phyloP scores from a whole-genome alignment of 1,139 yeast species.

The Blastobotrys illinoisensis region DNA sequence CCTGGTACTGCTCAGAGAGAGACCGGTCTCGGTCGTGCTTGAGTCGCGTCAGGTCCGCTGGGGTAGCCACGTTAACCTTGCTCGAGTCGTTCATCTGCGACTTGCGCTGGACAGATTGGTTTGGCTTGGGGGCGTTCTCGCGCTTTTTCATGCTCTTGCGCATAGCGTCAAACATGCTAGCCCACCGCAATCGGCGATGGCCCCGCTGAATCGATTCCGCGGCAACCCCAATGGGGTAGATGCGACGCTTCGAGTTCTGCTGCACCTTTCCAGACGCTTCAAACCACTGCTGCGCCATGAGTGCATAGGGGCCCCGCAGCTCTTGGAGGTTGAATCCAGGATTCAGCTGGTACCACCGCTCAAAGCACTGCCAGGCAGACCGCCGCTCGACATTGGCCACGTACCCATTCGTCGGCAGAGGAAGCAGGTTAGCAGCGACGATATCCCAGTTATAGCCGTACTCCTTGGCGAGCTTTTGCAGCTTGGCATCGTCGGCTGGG shows the following conservation, averaged over 20 bases:
- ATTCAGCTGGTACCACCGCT: constrained; percentile 86
- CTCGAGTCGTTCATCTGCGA: constrained; percentile 28
- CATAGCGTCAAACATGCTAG: constrained; percentile 94
- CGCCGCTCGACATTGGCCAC: constrained; percentile 87
- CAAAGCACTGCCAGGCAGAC: constrained; percentile 99
- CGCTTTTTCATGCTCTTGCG: constrained; percentile 85
- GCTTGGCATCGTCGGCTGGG: constrained; percentile 82
- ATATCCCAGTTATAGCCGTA: constrained; percentile 92
- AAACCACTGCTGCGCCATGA: constrained; percentile 83
- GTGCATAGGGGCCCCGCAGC: constrained; percentile 81
- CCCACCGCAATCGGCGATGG: constrained; percentile 85
- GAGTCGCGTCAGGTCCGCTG: constrained; percentile 73
- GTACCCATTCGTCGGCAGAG: constrained; percentile 60
- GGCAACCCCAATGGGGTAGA: constrained; percentile 88
- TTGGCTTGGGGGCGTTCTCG: constrained; percentile 61
- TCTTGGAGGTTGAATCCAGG: constrained; percentile 82
- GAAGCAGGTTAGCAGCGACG: constrained; percentile 73
- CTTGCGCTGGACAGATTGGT: constrained; percentile 28
- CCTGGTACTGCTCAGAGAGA: constrained; percentile 58
- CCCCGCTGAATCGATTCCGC: constrained; percentile 90
- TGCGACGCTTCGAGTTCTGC: constrained; percentile 77
- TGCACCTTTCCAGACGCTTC: constrained; percentile 89
- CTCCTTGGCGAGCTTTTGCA: constrained; percentile 77
- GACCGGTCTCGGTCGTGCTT: constrained; percentile 84
- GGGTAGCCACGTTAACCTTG: constrained; percentile 51